Evolutionary conservation across 176 grass and related monocot species (phyloP), one percentile per base, ranked within the genome.

Genomic region (Oryza officinalis): DNA sequence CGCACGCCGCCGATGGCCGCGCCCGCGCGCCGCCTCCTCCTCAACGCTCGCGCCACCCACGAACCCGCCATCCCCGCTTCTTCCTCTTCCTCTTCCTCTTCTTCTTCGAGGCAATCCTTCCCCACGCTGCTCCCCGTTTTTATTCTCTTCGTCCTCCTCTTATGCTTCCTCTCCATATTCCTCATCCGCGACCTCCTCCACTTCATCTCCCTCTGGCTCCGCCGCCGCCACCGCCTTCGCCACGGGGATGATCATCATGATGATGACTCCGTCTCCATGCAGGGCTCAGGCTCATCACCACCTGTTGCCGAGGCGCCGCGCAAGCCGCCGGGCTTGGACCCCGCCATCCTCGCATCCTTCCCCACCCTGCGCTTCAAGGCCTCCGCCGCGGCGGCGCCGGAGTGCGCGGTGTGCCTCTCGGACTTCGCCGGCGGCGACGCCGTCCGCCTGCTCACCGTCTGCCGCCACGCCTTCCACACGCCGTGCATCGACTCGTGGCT

Each of bases 401-500:
- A 92, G 71, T 95, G 93, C 69, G 88, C 78, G 20, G 91, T 95
- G 63, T 95, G 93, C 75, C 85, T 95, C 69, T 73, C 88, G 18
- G 75, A 90, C 74, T 90, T 90, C 80, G 73, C 77, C 23, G 72
- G 35, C 10, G 77, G 88, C 46, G 90, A 90, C 71, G 77, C 61
- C 76, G 90, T 95, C 54, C 82, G 90, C 30, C 47, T 88, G 73
- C 86, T 95, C 63, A 85, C 85, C 32, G 84, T 84, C 77, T 95
- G 93, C 72, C 80, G 84, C 46, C 90, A 95, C 83, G 83, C 75
- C 28, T 95, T 95, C 81, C 93, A 90, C 74, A 33, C 64, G 11
- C 18, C 80, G 4, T 92, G 93, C 75, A 92, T 95, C 17, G 90
- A 95, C 81, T 87, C 37, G 32, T 95, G 90, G 93, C 87, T 95